Percentiles rank a stretch among this genome's conserved stretches.
These are phyloP conservation scores for Circinella minor DNA, from an alignment of 371 early-diverging fungal genomes.

Conservation along the genomic window DNA sequence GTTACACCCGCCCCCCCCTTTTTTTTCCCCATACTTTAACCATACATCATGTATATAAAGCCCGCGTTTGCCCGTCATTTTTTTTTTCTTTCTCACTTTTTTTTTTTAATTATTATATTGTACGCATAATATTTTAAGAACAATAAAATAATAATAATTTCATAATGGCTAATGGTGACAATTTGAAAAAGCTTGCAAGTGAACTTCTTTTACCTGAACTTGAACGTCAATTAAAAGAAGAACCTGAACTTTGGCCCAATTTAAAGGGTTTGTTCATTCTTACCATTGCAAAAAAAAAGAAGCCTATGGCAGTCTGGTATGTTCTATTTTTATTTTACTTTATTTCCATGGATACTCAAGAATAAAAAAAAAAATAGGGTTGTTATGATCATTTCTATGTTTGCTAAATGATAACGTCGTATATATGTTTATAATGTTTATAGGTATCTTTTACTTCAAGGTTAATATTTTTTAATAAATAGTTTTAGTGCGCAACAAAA, in stretches of 20 bases:
- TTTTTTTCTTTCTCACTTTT: neutral
- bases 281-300: slow-evolving; percentile 42
- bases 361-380: too few species aligned
- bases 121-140: neutral
- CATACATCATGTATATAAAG: neutral
- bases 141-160: neutral
- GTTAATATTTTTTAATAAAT: slow-evolving; percentile 15
- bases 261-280: slow-evolving; percentile 48
- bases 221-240: slow-evolving; percentile 45
- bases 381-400: too few species aligned
- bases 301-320: slow-evolving; percentile 45
- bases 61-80: neutral
- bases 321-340: too few species aligned
- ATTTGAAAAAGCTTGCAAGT: slow-evolving; percentile 23
- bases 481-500: too few species aligned
- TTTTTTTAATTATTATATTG: too few species aligned
- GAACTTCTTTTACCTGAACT: slow-evolving; percentile 48
- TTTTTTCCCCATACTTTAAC: slow-evolving; percentile 3
- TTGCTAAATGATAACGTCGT: too few species aligned
- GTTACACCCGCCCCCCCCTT: neutral
- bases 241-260: slow-evolving; percentile 46
- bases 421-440: neutral
- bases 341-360: neutral
- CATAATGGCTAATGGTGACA: neutral
- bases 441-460: slow-evolving; percentile 49